Conservation (phyloP, 1,284 basidiomycete genomes). For the Ustilago curta region DNA sequence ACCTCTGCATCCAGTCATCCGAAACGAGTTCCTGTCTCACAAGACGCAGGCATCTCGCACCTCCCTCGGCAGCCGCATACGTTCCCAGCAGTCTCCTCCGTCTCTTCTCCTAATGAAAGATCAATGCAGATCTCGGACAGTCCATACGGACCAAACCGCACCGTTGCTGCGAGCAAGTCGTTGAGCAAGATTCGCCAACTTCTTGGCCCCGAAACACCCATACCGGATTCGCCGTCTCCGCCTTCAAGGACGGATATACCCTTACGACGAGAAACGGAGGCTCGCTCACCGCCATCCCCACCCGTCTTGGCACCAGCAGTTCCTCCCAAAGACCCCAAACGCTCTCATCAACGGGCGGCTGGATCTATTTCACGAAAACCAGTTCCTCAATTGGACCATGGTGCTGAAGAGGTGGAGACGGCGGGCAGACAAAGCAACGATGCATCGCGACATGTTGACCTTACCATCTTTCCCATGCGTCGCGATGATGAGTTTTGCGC, state of each 20-base stretch:
- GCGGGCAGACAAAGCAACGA: slow-evolving; percentile 5
- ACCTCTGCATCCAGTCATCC: slow-evolving; percentile 13
- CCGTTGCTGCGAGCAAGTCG: slow-evolving; percentile 21
- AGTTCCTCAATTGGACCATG: background rate
- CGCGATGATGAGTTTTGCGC: slow-evolving; percentile 40
- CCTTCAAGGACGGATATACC: background rate
- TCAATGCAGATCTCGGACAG: background rate
- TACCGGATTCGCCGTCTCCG: slow-evolving; percentile 4
- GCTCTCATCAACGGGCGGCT: background rate
- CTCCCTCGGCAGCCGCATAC: background rate
- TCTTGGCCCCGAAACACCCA: slow-evolving; percentile 22
- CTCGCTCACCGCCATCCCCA: background rate
- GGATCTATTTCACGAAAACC: slow-evolving; percentile 8
- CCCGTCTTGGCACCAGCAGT: slow-evolving; percentile 8
- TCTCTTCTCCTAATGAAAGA: background rate
- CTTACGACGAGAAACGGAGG: background rate
- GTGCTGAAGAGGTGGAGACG: background rate
- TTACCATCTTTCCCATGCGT: slow-evolving; percentile 33
- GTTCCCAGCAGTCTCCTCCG: background rate
- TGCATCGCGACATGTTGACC: slow-evolving; percentile 13
- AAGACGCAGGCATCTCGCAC: background rate
- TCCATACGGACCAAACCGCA: background rate
- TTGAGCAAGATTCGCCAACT: slow-evolving; percentile 41
- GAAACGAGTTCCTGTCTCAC: background rate
- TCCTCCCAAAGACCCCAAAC: slow-evolving; percentile 17